Evolutionary conservation across 2,329 filamentous ascomycete genomes (phyloP).

Genomic region (Fusarium domesticum): DNA sequence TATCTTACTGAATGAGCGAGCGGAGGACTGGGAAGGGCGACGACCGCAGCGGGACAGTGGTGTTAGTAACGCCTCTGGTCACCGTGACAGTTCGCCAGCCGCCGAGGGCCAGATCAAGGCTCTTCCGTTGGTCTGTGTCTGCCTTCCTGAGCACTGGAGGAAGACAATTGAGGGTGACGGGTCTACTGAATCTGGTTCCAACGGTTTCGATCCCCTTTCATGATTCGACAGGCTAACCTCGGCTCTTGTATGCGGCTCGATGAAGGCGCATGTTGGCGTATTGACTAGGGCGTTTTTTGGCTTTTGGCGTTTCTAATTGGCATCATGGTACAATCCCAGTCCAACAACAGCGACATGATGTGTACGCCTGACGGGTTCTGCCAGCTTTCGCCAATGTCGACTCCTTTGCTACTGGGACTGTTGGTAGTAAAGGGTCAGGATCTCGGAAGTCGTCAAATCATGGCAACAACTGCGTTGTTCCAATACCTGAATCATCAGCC

Average conservation of each 20-base stretch:
- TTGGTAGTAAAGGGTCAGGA: too few species aligned
- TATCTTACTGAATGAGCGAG: constrained; percentile 74
- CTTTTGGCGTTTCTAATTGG: constrained; percentile 8
- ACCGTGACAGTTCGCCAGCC: constrained; percentile 59
- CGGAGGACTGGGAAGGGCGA: constrained; percentile 83
- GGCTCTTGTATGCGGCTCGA: constrained; percentile 27
- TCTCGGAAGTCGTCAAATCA: too few species aligned
- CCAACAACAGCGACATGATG: background rate
- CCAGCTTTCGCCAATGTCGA: background rate
- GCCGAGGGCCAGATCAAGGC: constrained; percentile 85
- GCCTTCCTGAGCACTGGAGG: constrained; percentile 90
- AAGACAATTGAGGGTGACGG: constrained; percentile 93
- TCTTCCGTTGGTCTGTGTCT: constrained; percentile 95
- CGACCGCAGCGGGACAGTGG: constrained; percentile 87
- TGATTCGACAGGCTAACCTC: constrained; percentile 25
- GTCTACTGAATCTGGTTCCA: constrained; percentile 62
- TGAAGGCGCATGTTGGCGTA: constrained; percentile 28
- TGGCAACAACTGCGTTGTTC: background rate
- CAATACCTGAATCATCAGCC: constrained; percentile 4
- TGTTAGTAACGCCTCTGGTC: constrained; percentile 74
- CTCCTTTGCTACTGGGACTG: too few species aligned
- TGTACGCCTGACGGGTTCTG: background rate
- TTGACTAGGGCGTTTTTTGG: constrained; percentile 39
- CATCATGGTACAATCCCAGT: background rate
- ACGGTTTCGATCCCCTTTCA: constrained; percentile 28